phyloP scores from a whole-genome alignment of 2,329 filamentous ascomycete genomes.

The Ceratocystis eucalypticola region DNA sequence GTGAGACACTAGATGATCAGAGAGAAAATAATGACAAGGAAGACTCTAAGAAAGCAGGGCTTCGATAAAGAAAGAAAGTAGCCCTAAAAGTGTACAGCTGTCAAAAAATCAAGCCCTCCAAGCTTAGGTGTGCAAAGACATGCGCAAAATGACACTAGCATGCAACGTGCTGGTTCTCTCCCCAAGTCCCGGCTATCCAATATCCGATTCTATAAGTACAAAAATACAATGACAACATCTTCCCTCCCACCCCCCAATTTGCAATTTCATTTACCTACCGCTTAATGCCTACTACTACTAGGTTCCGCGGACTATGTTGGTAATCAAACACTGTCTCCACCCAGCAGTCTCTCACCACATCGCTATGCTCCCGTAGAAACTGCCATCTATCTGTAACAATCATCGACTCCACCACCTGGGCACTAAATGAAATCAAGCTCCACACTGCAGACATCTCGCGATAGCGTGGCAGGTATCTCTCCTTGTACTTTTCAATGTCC shows the following conservation, averaged over 20 bases:
- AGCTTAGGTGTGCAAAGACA: no score
- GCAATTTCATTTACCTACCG: constrained; percentile 27
- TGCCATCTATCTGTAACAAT: constrained; percentile 86
- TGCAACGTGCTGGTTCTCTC: background rate
- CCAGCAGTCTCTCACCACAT: constrained; percentile 63
- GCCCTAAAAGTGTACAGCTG: background rate
- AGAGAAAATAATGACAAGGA: no score
- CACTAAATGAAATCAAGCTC: constrained; percentile 93
- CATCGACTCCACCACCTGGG: constrained; percentile 72
- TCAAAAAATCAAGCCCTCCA: no score
- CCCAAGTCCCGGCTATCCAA: background rate
- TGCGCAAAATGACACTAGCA: background rate
- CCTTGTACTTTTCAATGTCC: constrained; percentile 59
- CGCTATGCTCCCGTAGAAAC: constrained; percentile 64
- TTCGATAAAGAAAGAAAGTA: background rate
- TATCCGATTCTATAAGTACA: background rate
- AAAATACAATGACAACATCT: background rate
- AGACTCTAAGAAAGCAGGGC: background rate
- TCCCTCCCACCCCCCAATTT: background rate
- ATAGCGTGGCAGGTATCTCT: constrained; percentile 48
- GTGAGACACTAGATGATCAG: background rate
- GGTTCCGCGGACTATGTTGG: constrained; percentile 67
- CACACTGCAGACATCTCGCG: constrained; percentile 78
- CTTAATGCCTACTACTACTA: constrained; percentile 88
- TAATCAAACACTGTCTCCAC: constrained; percentile 92